Percentiles rank a stretch among this genome's conserved stretches.
phyloP scores from a whole-genome alignment of 2,329 filamentous ascomycete genomes.

The Arthrobotrys entomopaga region DNA sequence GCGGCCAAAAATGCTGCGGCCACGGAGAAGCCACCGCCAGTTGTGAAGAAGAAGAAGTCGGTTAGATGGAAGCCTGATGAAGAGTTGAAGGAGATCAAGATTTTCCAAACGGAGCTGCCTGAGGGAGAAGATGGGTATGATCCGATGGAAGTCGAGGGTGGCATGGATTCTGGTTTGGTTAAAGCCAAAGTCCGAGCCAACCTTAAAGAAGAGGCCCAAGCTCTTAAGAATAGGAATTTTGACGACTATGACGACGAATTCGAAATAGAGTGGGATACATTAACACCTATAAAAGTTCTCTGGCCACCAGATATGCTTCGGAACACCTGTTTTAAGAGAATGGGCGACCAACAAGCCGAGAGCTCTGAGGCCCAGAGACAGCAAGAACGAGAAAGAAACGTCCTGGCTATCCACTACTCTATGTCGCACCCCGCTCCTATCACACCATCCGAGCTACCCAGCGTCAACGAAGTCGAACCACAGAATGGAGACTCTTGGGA shows the following conservation, averaged over 20 bases:
- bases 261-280: constrained; percentile 50
- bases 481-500: constrained; percentile 21
- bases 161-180: constrained; percentile 45
- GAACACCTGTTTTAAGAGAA: constrained; percentile 43
- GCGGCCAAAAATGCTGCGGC: constrained; percentile 36
- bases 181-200: constrained; percentile 50
- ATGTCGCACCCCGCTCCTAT: constrained; percentile 40
- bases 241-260: constrained; percentile 51
- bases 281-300: constrained; percentile 17
- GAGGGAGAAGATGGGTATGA: constrained; percentile 50
- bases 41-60: constrained; percentile 52
- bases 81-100: constrained; percentile 39
- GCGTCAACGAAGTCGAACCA: constrained; percentile 33
- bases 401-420: constrained; percentile 51
- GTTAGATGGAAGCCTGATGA: constrained; percentile 53
- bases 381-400: constrained; percentile 48
- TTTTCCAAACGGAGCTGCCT: constrained; percentile 50
- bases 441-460: constrained; percentile 35
- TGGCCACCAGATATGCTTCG: constrained; percentile 33
- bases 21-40: constrained; percentile 39
- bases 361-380: constrained; percentile 36
- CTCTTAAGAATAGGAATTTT: constrained; percentile 43
- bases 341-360: constrained; percentile 41
- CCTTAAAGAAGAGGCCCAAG: constrained; percentile 49
- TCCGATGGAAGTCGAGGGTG: constrained; percentile 46